Evolutionary conservation across 352 stramenopile genomes (phyloP), one percentile per base, ranked within the genome.

Genomic region (Phytopythium aichiense): DNA sequence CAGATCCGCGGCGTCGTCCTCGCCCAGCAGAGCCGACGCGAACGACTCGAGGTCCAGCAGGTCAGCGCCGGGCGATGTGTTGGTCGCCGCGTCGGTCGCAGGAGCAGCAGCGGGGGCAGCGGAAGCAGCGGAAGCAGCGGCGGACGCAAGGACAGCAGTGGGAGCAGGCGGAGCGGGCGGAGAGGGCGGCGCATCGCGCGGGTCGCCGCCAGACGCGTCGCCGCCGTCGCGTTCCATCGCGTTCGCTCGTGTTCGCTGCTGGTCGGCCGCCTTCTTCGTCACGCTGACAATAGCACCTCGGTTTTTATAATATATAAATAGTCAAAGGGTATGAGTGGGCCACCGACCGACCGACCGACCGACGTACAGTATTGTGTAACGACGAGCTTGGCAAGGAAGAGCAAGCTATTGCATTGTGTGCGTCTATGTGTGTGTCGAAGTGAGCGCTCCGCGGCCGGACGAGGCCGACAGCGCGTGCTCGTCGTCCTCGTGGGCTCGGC

Each of bases 41-140:
- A 88, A 76, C 49, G 69, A 37, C 30, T 65, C 71, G 22, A 87
- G 71, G 18, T 64, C 65, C n/a, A 73, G 64, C 35, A 71, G 53
- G 16, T 85, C 65, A 30, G 63, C 25, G 25, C 25, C 25, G 25
- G 25, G 25, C 3, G 25, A 30, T 2, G 28, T 31, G 28, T 31
- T 67, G 66, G 22, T 88, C 68, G 8, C 60, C 69, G 38, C 65
- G 46, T 6, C 12, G 49, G 53, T 57, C 63, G 62, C 67, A 30
- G 23, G 6, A 12, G 45, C n/a, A 13, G 12, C 9, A 3, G 18
- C n/a, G 18, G 40, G 23, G 33, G 30, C 18, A 22, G 25, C n/a
- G 16, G 53, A 6, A 13, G 33, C 16, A 7, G 18, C 13, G 28
- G 28, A 0, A 12, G 45, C 13, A 13, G 6, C 9, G 3, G 18